Percentiles rank a stretch among this genome's conserved stretches.
Conservation (phyloP, 31 red algal species). For the Odonthalia washingtoniensis region DNA sequence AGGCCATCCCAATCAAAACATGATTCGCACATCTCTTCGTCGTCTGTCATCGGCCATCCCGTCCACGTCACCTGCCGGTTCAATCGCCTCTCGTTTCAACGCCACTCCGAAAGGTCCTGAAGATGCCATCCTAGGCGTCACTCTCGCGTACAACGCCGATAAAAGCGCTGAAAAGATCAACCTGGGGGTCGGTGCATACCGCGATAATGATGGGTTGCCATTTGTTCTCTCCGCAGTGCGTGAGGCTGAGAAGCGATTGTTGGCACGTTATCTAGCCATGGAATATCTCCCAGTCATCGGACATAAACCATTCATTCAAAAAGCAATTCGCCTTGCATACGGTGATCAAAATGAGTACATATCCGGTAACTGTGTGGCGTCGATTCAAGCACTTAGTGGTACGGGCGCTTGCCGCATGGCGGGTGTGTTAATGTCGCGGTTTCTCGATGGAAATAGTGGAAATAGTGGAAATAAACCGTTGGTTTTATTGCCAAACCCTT, state of each 20-base stretch:
- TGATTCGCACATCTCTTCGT: not conserved
- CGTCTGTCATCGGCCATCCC: not conserved
- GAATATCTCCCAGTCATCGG: constrained; percentile 95
- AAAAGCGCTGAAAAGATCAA: constrained; percentile 78
- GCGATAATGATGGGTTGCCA: constrained; percentile 72
- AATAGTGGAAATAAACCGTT: not conserved
- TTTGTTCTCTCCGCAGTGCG: constrained; percentile 56
- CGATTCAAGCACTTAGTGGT: constrained; percentile 88
- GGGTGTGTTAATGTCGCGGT: not conserved
- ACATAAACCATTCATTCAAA: constrained; percentile 46
- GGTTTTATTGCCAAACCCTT: constrained; percentile 59
- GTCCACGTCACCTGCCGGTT: not conserved
- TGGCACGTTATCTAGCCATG: constrained; percentile 41
- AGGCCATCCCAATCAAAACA: too few relatives aligned
- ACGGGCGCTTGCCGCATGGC: constrained; percentile 75
- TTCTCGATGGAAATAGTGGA: constrained; percentile 28
- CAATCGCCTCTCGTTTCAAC: not conserved
- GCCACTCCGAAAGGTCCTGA: constrained; percentile 51
- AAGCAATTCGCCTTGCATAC: constrained; percentile 2
- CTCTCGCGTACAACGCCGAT: constrained; percentile 62
- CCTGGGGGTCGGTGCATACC: constrained; percentile 93
- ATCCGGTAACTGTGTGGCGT: constrained; percentile 34
- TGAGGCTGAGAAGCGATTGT: constrained; percentile 12
- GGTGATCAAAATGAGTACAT: not conserved
- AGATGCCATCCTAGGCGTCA: constrained; percentile 91